phyloP scores from a whole-genome alignment of 345 rosid genomes.

The Lepidium africanum region DNA sequence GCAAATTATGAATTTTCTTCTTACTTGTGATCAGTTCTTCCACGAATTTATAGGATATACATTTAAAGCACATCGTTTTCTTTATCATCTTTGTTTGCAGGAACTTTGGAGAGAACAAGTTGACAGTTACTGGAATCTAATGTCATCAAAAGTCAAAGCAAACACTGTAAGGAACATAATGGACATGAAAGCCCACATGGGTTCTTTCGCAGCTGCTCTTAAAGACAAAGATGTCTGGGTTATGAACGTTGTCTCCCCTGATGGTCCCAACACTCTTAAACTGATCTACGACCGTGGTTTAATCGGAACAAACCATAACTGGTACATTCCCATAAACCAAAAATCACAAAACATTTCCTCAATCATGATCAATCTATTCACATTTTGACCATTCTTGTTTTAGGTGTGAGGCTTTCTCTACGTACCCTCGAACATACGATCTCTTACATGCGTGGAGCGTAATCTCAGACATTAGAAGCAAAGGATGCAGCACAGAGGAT shows the following conservation, averaged over 20 bases:
- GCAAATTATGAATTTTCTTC: not conserved
- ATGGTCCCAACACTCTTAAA: conserved; percentile 80
- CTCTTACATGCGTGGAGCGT: conserved; percentile 71
- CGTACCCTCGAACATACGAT: conserved; percentile 91
- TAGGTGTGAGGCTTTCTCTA: conserved; percentile 95
- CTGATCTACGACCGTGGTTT: conserved; percentile 82
- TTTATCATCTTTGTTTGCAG: conserved; percentile 30
- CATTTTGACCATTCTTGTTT: not conserved
- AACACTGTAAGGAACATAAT: conserved; percentile 78
- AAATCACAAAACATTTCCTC: not conserved
- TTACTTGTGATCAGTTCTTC: not conserved
- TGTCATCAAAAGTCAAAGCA: conserved; percentile 62
- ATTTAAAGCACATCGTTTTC: not conserved
- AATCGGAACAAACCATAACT: conserved; percentile 70
- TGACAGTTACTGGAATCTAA: conserved; percentile 69
- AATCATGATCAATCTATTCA: not conserved
- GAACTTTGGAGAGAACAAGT: conserved; percentile 70
- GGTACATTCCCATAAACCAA: conserved; percentile 35
- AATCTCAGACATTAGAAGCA: conserved; percentile 60
- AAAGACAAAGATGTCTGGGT: conserved; percentile 85
- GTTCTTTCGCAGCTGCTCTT: conserved; percentile 93
- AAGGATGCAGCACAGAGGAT: conserved; percentile 76
- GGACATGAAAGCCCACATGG: conserved; percentile 97
- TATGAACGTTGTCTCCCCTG: conserved; percentile 75
- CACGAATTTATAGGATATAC: not conserved